Evolutionary conservation across 768 basidiomycete species (phyloP), one percentile per base, ranked within the genome.

Genomic region (Termitomyces sp.): DNA sequence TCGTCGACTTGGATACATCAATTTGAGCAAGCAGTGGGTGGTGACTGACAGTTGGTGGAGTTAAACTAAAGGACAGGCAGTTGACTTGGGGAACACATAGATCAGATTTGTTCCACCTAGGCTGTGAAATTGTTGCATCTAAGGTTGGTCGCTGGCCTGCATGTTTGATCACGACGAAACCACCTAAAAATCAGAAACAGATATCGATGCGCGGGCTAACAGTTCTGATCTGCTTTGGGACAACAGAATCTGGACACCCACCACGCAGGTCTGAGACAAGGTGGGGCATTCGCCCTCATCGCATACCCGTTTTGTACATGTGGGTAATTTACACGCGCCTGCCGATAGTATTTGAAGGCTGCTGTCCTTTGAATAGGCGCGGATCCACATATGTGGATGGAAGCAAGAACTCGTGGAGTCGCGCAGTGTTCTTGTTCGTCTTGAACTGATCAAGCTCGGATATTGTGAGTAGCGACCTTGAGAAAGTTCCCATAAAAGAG

Each of bases 401-500:
- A 63, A 59, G 56, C 55, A 41, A 50, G 53, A 26, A 51, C 58
- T 56, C 59, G 59, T 60, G 59, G 56, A 54, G 51, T 47, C 13
- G 36, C 47, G 10, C 28, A 56, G 51, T 55, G 50, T 63, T 43
- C 51, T 59, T 44, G 56, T 59, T 46, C 50, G 55, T 44, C 47
- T 60, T 55, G 59, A 55, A 32, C 26, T 57, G 56, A 54, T 62
- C 57, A 63, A 61, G 57, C 53, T 49, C 64, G 57, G 58, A 56
- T 63, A 61, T 55, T 55, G 57, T 51, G 58, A 28, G 56, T 54
- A 53, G 51, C 33, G 28, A 47, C 30, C 63, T 64, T 62, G 63
- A 56, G 63, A 63, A 63, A 61, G 38, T 63, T 61, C 48, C 59
- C 57, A 61, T 51, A 58, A 58, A 46, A 52, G 57, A 26, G 52